phyloP scores from a whole-genome alignment of 495 filamentous ascomycete genomes.

The Podospora australis region DNA sequence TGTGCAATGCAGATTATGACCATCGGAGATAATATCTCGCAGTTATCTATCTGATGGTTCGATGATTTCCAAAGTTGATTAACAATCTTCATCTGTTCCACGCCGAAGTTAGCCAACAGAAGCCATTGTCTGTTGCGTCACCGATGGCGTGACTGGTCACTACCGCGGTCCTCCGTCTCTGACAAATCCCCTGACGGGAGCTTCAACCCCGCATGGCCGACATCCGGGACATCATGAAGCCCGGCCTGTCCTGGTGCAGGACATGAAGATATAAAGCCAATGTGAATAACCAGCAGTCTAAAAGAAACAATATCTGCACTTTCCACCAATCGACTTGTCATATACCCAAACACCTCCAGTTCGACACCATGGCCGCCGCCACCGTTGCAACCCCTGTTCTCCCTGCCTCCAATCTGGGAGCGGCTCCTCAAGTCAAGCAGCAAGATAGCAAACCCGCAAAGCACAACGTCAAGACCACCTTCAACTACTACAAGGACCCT shows the following conservation, averaged over 20 bases:
- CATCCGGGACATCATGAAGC: too few species aligned
- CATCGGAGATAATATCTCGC: too few species aligned
- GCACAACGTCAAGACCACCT: conserved; percentile 45
- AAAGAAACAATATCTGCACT: neutral
- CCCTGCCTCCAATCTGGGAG: neutral
- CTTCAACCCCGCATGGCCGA: neutral
- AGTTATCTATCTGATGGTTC: neutral
- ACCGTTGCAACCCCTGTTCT: neutral
- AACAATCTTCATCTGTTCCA: conserved; percentile 1
- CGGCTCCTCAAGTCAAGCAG: too few species aligned
- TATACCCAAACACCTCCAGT: neutral
- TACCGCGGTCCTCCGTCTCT: neutral
- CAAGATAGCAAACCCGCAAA: neutral
- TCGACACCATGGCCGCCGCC: conserved; percentile 7
- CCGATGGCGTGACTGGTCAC: conserved; percentile 10
- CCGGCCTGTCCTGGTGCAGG: neutral
- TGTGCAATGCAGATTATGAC: too few species aligned
- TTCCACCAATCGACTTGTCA: neutral
- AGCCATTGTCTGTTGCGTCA: conserved; percentile 6
- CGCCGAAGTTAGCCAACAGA: conserved; percentile 4
- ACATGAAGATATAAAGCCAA: too few species aligned
- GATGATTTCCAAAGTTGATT: neutral
- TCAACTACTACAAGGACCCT: conserved; percentile 56
- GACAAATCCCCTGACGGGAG: neutral
- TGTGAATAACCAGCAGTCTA: too few species aligned